These are phyloP conservation scores for Scorias spongiosa DNA, from an alignment of 2,329 filamentous ascomycete genomes.

Conservation along the genomic window DNA sequence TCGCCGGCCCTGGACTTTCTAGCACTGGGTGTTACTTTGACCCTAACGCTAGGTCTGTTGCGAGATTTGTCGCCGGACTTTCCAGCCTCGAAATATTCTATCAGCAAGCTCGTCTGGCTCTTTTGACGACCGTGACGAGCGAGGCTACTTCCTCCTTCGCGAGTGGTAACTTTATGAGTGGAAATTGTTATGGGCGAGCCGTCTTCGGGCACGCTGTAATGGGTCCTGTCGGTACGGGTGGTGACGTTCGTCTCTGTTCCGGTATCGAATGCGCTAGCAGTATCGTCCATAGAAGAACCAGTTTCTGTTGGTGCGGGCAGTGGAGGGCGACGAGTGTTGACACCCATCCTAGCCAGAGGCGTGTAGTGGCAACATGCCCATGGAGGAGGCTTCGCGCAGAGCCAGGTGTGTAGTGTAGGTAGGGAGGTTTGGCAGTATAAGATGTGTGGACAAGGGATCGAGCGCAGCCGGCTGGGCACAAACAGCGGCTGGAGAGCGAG, in stretches of 20 bases:
- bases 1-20: conserved; percentile 35
- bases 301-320: conserved; percentile 66
- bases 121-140: conserved; percentile 37
- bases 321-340: conserved; percentile 36
- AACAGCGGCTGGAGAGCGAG: too few species aligned
- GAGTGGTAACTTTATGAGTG: conserved; percentile 45
- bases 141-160: conserved; percentile 34
- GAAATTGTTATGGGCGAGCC: conserved; percentile 84
- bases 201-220: conserved; percentile 71
- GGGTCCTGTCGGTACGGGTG: conserved; percentile 51
- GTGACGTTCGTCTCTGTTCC: conserved; percentile 54
- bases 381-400: neutral
- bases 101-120: conserved; percentile 81
- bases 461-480: too few species aligned
- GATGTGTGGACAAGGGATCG: too few species aligned
- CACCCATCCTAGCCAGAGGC: conserved; percentile 21
- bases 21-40: conserved; percentile 63
- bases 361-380: neutral
- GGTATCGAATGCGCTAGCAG: conserved; percentile 26
- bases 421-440: too few species aligned
- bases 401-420: too few species aligned
- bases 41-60: conserved; percentile 67
- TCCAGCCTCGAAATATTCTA: conserved; percentile 84
- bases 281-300: conserved; percentile 41
- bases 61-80: conserved; percentile 46